Conservation (phyloP, 495 filamentous ascomycete species). For the Penicillium alfredii region DNA sequence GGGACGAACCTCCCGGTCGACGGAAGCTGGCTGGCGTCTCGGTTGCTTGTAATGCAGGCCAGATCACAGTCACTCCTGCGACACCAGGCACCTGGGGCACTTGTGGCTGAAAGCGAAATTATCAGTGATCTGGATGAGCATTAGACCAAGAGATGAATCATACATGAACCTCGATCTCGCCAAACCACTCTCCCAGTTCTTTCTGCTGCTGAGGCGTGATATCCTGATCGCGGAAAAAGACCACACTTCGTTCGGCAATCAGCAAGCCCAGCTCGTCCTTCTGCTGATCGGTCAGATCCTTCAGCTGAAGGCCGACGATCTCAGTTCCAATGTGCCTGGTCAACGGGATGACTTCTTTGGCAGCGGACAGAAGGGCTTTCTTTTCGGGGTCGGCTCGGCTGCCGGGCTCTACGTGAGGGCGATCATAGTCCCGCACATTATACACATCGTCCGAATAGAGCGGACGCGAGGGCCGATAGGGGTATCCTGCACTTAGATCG, state of each 20-base stretch:
- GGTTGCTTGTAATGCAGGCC: slow-evolving; percentile 57
- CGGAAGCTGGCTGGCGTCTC: slow-evolving; percentile 53
- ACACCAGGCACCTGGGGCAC: slow-evolving; percentile 63
- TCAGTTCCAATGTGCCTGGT: slow-evolving; percentile 67
- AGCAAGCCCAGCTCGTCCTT: slow-evolving; percentile 66
- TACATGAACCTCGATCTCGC: slow-evolving; percentile 64
- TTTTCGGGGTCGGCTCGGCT: slow-evolving; percentile 62
- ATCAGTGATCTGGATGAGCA: not conserved
- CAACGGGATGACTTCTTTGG: slow-evolving; percentile 59
- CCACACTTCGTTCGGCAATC: slow-evolving; percentile 67
- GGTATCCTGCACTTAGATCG: slow-evolving; percentile 60
- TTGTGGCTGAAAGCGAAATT: slow-evolving; percentile 48
- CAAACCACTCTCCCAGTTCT: slow-evolving; percentile 57
- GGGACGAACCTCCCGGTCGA: slow-evolving; percentile 55
- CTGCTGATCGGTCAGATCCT: slow-evolving; percentile 60
- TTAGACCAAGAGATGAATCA: slow-evolving; percentile 12
- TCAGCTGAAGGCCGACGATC: slow-evolving; percentile 63
- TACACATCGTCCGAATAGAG: slow-evolving; percentile 62
- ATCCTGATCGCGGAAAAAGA: slow-evolving; percentile 71
- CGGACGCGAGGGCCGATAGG: slow-evolving; percentile 58
- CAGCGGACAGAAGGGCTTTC: slow-evolving; percentile 56
- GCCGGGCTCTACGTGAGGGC: slow-evolving; percentile 54
- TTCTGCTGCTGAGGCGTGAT: slow-evolving; percentile 65
- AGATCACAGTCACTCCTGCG: slow-evolving; percentile 59
- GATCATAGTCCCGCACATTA: slow-evolving; percentile 54